Conservation (phyloP, 169 alveolate species). For the Pseudocohnilembus persalinus region DNA sequence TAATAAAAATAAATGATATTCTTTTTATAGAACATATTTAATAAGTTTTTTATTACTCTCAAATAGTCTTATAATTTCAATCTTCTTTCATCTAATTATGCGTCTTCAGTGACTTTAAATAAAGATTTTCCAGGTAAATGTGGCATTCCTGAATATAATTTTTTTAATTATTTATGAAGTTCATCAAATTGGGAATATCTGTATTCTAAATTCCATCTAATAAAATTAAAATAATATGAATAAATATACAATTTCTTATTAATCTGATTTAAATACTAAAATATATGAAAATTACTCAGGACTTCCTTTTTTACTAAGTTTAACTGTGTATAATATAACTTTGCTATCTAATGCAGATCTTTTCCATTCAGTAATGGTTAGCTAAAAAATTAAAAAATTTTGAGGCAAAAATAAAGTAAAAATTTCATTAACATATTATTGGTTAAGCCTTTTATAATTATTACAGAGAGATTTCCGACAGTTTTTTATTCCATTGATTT, state of each 20-base stretch:
- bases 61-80: conserved; percentile 61
- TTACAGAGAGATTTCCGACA: background rate
- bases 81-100: conserved; percentile 67
- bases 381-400: background rate
- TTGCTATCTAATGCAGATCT: background rate
- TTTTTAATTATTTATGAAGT: conserved; percentile 56
- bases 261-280: no score
- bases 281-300: background rate
- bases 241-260: no score
- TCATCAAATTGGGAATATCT: conserved; percentile 77
- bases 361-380: conserved; percentile 25
- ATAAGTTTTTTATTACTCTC: conserved; percentile 15
- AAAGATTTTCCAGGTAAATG: conserved; percentile 80
- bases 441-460: background rate
- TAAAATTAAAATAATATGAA: no score
- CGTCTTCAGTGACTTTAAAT: conserved; percentile 63
- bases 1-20: background rate
- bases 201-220: conserved; percentile 71
- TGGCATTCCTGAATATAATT: conserved; percentile 70
- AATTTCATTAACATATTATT: no score
- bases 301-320: conserved; percentile 11
- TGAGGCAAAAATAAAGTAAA: background rate
- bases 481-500: background rate
- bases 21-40: conserved; percentile 10
- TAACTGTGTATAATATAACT: conserved; percentile 4